Evolutionary conservation across 1,284 basidiomycete genomes (phyloP).

Genomic region (Exsudoporus floridanus): DNA sequence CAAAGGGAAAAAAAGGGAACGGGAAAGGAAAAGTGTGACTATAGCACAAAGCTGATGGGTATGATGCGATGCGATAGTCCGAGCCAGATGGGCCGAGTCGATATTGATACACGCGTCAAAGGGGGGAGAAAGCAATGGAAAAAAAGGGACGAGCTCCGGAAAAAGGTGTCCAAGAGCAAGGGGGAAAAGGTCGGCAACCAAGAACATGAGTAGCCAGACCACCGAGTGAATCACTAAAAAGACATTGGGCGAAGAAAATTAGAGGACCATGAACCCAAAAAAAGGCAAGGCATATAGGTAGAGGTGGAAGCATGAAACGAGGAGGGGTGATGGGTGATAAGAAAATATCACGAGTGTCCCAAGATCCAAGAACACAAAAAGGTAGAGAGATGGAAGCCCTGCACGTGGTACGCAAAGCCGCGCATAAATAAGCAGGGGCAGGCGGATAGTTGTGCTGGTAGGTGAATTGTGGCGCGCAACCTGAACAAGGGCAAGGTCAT

Average conservation of each 20-base stretch:
- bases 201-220: constrained; percentile 21
- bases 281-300: constrained; percentile 22
- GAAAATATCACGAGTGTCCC: constrained; percentile 37
- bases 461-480: constrained; percentile 28
- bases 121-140: neutral
- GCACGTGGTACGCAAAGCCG: constrained; percentile 30
- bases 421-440: constrained; percentile 46
- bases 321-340: constrained; percentile 7
- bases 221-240: constrained; percentile 26
- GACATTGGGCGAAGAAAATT: constrained; percentile 25
- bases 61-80: constrained; percentile 40
- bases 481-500: constrained; percentile 21
- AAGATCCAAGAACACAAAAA: constrained; percentile 47
- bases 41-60: constrained; percentile 33
- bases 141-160: neutral
- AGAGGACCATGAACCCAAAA: constrained; percentile 24
- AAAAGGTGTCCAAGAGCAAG: constrained; percentile 1
- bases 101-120: constrained; percentile 36
- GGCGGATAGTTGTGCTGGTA: constrained; percentile 23
- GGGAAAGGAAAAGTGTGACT: constrained; percentile 5
- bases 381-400: constrained; percentile 37
- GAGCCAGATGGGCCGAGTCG: constrained; percentile 29
- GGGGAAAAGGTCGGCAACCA: constrained; percentile 7
- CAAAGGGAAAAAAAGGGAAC: neutral
- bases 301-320: constrained; percentile 23